Conservation (phyloP, 148 eudicot genomes). For the Spergularia marina region DNA sequence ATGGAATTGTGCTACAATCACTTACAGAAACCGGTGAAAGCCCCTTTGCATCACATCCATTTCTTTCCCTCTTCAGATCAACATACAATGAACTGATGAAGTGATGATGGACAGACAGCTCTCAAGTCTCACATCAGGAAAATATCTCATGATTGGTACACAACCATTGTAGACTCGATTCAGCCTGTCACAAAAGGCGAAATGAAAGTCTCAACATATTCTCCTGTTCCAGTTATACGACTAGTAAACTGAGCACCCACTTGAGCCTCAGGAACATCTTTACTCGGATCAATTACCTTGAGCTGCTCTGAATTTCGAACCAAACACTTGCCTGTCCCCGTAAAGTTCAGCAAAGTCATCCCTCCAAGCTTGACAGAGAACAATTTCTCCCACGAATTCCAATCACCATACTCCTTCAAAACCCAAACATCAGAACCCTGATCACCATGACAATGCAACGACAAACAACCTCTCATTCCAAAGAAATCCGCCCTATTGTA, state of each 20-base stretch:
- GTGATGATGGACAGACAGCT: not conserved
- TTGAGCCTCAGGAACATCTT: not conserved
- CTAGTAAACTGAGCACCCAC: slow-evolving; percentile 2
- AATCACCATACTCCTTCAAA: slow-evolving; percentile 7
- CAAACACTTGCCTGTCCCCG: slow-evolving; percentile 12
- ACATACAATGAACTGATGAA: not conserved
- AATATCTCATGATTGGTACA: not conserved
- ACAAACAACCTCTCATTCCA: slow-evolving; percentile 24
- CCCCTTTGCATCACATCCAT: not conserved
- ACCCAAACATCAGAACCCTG: slow-evolving; percentile 17
- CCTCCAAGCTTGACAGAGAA: slow-evolving; percentile 15
- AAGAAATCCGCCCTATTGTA: slow-evolving; percentile 9
- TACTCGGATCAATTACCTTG: slow-evolving; percentile 14
- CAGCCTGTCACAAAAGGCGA: slow-evolving; percentile 16
- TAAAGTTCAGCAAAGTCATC: slow-evolving; percentile 9
- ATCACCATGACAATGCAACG: slow-evolving; percentile 19
- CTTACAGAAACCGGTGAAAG: not conserved
- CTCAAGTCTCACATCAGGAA: not conserved
- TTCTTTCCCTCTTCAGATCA: not conserved
- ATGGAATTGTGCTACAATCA: not conserved
- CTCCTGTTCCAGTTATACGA: slow-evolving; percentile 2
- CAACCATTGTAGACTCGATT: not conserved
- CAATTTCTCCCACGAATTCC: slow-evolving; percentile 25
- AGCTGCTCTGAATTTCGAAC: not conserved
- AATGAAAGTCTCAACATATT: slow-evolving; percentile 19